Percentiles rank a stretch among this genome's conserved stretches.
Evolutionary conservation across 2,329 filamentous ascomycete genomes (phyloP).

Genomic region (Metarhizium robertsii): DNA sequence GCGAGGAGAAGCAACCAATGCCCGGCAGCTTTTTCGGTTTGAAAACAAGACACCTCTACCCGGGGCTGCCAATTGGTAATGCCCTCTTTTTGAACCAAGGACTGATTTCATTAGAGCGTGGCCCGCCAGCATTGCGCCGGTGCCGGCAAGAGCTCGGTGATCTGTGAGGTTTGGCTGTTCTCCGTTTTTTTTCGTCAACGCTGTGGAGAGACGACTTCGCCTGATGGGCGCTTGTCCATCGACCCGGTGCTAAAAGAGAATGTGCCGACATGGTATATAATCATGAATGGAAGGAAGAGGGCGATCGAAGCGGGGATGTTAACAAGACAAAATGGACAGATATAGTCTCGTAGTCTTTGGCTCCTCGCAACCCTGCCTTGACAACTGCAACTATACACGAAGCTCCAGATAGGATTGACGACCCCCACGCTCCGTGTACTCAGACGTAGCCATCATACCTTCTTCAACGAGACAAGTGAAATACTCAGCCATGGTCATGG

Average conservation of each 20-base stretch:
- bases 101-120: background rate
- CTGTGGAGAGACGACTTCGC: background rate
- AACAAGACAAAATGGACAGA: background rate
- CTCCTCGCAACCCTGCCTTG: background rate
- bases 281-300: background rate
- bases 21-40: background rate
- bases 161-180: background rate
- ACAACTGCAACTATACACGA: background rate
- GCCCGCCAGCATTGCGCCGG: background rate
- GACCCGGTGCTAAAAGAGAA: background rate
- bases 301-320: background rate
- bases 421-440: background rate
- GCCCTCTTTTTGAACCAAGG: background rate
- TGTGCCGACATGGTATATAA: background rate
- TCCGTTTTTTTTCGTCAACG: background rate
- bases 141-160: background rate
- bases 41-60: background rate
- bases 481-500: background rate
- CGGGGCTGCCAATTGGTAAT: background rate
- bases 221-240: background rate
- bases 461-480: background rate
- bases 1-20: background rate
- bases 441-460: background rate
- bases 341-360: background rate
- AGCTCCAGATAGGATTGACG: background rate